Evolutionary conservation across 257 asterid genomes (phyloP), one percentile per base, ranked within the genome.

Genomic region (Ajuga chamaepitys): DNA sequence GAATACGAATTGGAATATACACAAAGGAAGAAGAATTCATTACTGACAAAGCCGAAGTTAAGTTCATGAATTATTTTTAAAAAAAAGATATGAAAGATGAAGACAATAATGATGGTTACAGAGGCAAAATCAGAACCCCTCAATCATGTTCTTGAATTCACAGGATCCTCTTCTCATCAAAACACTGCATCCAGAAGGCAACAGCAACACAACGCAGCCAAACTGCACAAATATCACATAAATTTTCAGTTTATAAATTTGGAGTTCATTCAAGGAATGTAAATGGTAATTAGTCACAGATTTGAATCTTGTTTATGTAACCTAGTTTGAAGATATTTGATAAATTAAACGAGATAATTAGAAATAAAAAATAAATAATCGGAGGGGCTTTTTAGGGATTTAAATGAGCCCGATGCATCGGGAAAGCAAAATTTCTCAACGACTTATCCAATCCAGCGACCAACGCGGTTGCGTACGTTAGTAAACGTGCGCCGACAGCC

Each of bases 121-220:
- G 68, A 62, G 25, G 37, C 47, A 57, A 67, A 61, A 57, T 75
- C 68, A 40, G 40, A 67, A 54, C 22, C 21, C 38, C 32, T 46
- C 68, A 42, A 68, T 24, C 56, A 9, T 2, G 24, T 56, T 12
- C 61, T 25, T 11, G 54, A 25, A 40, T 40, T 25, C 64, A 24
- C 66, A 77, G 50, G 64, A 71, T 41, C 68, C 50, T 52, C 22
- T 24, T 57, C 55, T 42, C 71, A 46, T 83, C 78, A 86, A 66
- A 83, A 81, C 80, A 85, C 77, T 0, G 83, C 93, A 57, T 86
- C 93, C 53, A 86, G 58, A 14, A 86, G 83, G 59, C 89, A 86
- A 73, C 93, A 83, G 66, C 93, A 86, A 74, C 93, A 85, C 17
- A 85, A 78, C 16, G 87, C 86, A 69, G 89, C 89, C 87, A 84